These are phyloP conservation scores for Gentiana straminea DNA, from an alignment of 257 asterid species.

Conservation along the genomic window DNA sequence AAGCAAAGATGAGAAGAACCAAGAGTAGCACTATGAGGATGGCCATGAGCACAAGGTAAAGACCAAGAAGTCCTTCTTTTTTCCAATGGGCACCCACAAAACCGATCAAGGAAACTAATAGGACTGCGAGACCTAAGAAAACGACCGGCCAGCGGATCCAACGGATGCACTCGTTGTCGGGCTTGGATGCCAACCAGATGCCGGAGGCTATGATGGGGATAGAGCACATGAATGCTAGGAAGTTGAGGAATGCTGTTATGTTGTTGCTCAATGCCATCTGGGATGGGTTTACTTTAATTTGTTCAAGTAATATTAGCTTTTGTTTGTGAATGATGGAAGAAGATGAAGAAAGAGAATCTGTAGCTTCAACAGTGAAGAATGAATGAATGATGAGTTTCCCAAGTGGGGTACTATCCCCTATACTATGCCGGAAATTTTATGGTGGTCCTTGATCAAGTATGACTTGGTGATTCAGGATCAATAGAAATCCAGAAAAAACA, in stretches of 20 bases:
- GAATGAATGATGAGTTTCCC: too few species aligned
- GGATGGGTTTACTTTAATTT: too few species aligned
- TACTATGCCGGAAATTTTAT: too few species aligned
- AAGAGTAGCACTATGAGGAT: conserved; percentile 69
- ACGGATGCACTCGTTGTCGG: conserved; percentile 92
- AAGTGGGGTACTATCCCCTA: too few species aligned
- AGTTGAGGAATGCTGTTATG: conserved; percentile 71
- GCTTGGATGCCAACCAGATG: conserved; percentile 78
- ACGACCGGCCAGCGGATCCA: conserved; percentile 97
- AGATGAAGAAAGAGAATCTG: too few species aligned
- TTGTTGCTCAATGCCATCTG: conserved; percentile 86
- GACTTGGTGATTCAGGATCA: too few species aligned
- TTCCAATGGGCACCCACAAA: conserved; percentile 83
- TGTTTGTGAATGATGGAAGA: too few species aligned
- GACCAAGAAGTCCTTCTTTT: conserved; percentile 62
- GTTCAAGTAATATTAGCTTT: too few species aligned
- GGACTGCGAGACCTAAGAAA: conserved; percentile 57
- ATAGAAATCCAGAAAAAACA: too few species aligned
- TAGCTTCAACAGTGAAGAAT: too few species aligned
- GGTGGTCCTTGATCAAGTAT: too few species aligned
- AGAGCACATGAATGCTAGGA: conserved; percentile 82
- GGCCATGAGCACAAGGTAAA: conserved; percentile 77
- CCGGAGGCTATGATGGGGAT: conserved; percentile 85
- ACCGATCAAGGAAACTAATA: conserved; percentile 57
- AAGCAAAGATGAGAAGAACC: conserved; percentile 60